Percentiles rank a stretch among this genome's conserved stretches.
These are phyloP conservation scores for Claviceps lovelessii DNA, from an alignment of 2,329 filamentous ascomycete species.

Conservation along the genomic window DNA sequence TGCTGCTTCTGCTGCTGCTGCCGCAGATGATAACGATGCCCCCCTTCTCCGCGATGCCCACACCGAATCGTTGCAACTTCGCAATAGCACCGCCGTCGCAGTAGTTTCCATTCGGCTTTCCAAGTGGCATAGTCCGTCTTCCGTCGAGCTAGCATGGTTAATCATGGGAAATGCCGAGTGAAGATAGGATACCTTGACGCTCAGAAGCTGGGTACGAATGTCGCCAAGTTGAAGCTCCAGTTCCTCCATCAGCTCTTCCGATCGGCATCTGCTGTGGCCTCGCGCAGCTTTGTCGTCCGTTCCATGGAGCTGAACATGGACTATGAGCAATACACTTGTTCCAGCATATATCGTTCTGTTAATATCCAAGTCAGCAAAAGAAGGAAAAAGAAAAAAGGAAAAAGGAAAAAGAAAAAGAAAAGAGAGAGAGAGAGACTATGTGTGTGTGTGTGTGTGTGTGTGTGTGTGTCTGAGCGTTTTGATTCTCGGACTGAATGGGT, in stretches of 20 bases:
- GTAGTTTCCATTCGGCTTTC: constrained; percentile 39
- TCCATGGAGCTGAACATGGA: constrained; percentile 25
- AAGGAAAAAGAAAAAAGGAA: too few relatives aligned
- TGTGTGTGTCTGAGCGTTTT: too few relatives aligned
- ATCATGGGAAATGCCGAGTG: constrained; percentile 39
- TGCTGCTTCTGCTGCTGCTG: not conserved
- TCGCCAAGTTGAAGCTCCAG: constrained; percentile 42
- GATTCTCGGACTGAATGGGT: too few relatives aligned
- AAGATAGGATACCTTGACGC: constrained; percentile 36
- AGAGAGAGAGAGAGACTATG: too few relatives aligned
- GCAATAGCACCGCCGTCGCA: constrained; percentile 34
- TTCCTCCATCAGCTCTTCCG: constrained; percentile 44
- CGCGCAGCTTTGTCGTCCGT: not conserved
- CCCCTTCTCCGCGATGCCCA: constrained; percentile 33
- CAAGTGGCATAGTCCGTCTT: constrained; percentile 22
- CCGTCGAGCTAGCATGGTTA: constrained; percentile 8
- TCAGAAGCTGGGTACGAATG: constrained; percentile 33
- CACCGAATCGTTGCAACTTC: constrained; percentile 31
- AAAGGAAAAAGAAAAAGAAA: too few relatives aligned
- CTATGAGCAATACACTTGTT: constrained; percentile 34
- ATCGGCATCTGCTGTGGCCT: constrained; percentile 23
- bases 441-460: too few relatives aligned
- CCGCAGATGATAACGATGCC: not conserved
- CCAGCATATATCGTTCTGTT: constrained; percentile 27
- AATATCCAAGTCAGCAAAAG: not conserved